Conservation (phyloP, 169 alveolate species). For the Neospora caninum region DNA sequence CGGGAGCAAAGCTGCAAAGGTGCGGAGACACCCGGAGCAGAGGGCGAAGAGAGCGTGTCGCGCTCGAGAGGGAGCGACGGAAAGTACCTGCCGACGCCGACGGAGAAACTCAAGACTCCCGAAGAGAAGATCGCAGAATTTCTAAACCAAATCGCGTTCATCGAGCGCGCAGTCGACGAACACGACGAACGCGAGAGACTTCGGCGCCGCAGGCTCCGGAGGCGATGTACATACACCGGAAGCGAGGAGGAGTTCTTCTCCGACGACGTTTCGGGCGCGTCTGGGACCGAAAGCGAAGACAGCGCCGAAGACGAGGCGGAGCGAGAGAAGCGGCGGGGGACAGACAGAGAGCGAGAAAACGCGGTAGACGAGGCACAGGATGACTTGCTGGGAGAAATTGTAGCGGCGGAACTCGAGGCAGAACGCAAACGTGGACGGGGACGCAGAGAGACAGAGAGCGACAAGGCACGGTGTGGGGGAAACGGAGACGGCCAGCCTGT, state of each 20-base stretch:
- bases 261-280: not conserved
- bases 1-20: not conserved
- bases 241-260: constrained; percentile 4
- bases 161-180: not conserved
- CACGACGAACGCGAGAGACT: constrained; percentile 7
- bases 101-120: not conserved
- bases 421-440: not conserved
- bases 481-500: not conserved
- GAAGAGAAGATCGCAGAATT: constrained; percentile 4
- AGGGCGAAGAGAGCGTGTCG: not conserved
- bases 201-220: not conserved
- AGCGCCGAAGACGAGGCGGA: not conserved
- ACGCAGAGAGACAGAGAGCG: not conserved
- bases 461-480: not conserved
- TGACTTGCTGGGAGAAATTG: not conserved
- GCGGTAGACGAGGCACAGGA: not conserved
- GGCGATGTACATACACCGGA: not conserved
- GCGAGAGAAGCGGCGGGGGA: not conserved
- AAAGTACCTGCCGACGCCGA: not conserved
- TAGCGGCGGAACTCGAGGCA: constrained; percentile 13
- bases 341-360: not conserved
- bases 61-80: not conserved
- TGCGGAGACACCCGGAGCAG: not conserved
- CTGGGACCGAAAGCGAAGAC: not conserved
- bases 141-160: not conserved